A percentile compares a stretch with the other conserved stretches of the same genome.
These are phyloP conservation scores for Allium sativum DNA, from an alignment of 106 monocot species.

Conservation along the genomic window DNA sequence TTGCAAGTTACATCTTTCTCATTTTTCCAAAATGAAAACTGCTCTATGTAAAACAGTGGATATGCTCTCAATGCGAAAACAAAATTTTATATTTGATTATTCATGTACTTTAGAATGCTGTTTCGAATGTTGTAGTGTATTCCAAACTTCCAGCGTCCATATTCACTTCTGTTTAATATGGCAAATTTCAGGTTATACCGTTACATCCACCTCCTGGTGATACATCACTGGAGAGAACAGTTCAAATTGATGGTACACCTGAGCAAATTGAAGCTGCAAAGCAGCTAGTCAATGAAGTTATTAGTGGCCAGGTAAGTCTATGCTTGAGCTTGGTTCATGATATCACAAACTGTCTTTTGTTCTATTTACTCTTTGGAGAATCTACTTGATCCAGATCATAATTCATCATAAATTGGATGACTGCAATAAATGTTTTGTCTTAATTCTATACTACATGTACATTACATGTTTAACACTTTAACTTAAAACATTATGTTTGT, in stretches of 20 bases:
- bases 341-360: neutral
- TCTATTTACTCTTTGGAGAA: neutral
- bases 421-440: neutral
- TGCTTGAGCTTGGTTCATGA: neutral
- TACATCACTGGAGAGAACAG: slow-evolving; percentile 58
- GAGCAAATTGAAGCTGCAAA: slow-evolving; percentile 92
- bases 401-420: neutral
- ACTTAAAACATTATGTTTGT: too few relatives aligned
- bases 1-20: neutral
- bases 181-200: slow-evolving; percentile 41
- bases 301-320: slow-evolving; percentile 27
- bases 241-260: slow-evolving; percentile 69
- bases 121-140: too few relatives aligned
- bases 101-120: neutral
- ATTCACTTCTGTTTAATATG: slow-evolving; percentile 27
- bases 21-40: neutral
- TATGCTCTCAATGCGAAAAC: neutral
- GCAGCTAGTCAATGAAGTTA: slow-evolving; percentile 75
- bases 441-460: neutral
- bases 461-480: too few relatives aligned
- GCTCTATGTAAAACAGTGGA: neutral
- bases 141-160: too few relatives aligned
- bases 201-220: slow-evolving; percentile 69
- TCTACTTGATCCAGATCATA: neutral
- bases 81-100: neutral